phyloP scores from a whole-genome alignment of 768 basidiomycete genomes.

The Mycena indigotica region DNA sequence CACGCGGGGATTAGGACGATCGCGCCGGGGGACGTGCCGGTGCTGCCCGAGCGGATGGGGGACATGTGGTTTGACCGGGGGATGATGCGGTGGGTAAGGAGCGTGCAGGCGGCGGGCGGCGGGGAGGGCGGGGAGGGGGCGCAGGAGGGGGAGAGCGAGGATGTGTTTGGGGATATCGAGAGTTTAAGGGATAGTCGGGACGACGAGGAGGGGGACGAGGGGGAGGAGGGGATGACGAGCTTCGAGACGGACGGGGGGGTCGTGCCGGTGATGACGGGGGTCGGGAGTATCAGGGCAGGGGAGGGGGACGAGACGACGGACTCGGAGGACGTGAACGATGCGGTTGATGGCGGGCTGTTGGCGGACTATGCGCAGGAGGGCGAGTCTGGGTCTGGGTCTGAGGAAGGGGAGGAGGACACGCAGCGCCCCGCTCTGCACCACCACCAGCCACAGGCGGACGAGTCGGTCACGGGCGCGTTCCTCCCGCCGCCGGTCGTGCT shows the following conservation, averaged over 20 bases:
- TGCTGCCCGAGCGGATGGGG: conserved; percentile 77
- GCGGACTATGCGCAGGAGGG: conserved; percentile 3
- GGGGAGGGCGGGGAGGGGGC: conserved; percentile 40
- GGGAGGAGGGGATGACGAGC: conserved; percentile 68
- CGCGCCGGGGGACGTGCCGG: conserved; percentile 74
- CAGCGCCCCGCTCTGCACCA: too few relatives aligned
- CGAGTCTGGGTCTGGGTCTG: conserved; percentile 18
- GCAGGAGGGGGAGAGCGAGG: conserved; percentile 66
- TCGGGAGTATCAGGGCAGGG: conserved; percentile 37
- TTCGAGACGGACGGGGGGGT: conserved; percentile 70
- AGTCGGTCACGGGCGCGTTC: conserved; percentile 20
- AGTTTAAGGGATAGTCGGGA: conserved; percentile 71
- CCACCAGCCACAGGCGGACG: background rate
- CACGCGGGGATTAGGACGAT: conserved; percentile 81
- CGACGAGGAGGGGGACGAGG: conserved; percentile 56
- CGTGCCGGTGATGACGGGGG: conserved; percentile 54
- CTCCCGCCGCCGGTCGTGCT: conserved; percentile 20
- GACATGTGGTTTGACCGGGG: conserved; percentile 86
- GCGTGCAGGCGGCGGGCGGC: conserved; percentile 38
- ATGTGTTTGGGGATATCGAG: conserved; percentile 92
- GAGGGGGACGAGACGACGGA: conserved; percentile 53
- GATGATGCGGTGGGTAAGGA: conserved; percentile 85
- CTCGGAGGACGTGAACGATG: conserved; percentile 48
- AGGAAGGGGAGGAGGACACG: background rate
- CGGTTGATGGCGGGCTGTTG: conserved; percentile 24